These are phyloP conservation scores for Cytospora piceae DNA, from an alignment of 2,329 filamentous ascomycete species.

Conservation along the genomic window DNA sequence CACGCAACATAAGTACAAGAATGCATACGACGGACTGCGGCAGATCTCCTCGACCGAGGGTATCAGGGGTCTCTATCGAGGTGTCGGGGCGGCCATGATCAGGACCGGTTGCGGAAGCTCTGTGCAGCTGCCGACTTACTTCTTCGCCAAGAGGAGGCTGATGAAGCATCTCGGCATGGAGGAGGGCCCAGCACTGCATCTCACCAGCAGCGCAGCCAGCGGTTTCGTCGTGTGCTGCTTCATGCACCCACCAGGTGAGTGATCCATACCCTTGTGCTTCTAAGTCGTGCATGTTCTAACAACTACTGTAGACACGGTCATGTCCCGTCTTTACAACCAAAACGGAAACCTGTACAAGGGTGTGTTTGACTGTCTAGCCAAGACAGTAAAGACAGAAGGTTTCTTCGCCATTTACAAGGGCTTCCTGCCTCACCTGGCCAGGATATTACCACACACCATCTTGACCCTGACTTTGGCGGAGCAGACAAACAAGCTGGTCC, in stretches of 20 bases:
- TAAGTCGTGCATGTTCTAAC: constrained; percentile 17
- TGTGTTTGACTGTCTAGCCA: constrained; percentile 87
- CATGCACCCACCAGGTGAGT: constrained; percentile 91
- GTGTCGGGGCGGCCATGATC: constrained; percentile 92
- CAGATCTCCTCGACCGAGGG: constrained; percentile 83
- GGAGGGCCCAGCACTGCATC: constrained; percentile 85
- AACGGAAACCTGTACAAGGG: constrained; percentile 95
- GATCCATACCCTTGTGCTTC: not conserved
- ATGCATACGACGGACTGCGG: constrained; percentile 79
- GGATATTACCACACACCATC: constrained; percentile 95
- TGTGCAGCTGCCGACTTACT: constrained; percentile 96
- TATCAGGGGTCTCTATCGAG: constrained; percentile 80
- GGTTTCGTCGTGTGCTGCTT: constrained; percentile 96
- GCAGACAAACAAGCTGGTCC: constrained; percentile 93
- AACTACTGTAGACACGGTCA: constrained; percentile 75
- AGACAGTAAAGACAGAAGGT: constrained; percentile 91
- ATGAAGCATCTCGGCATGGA: constrained; percentile 84
- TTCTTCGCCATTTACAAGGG: constrained; percentile 96
- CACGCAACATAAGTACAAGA: constrained; percentile 92
- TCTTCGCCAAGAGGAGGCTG: constrained; percentile 90
- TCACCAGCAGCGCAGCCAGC: constrained; percentile 85
- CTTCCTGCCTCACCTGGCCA: constrained; percentile 89
- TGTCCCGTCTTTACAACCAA: constrained; percentile 99
- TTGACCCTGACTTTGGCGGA: constrained; percentile 91
- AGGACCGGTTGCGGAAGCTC: constrained; percentile 94